Base-by-base conservation (phyloP, 768 basidiomycete genomes). In the Phanerochaete carnosa region DNA sequence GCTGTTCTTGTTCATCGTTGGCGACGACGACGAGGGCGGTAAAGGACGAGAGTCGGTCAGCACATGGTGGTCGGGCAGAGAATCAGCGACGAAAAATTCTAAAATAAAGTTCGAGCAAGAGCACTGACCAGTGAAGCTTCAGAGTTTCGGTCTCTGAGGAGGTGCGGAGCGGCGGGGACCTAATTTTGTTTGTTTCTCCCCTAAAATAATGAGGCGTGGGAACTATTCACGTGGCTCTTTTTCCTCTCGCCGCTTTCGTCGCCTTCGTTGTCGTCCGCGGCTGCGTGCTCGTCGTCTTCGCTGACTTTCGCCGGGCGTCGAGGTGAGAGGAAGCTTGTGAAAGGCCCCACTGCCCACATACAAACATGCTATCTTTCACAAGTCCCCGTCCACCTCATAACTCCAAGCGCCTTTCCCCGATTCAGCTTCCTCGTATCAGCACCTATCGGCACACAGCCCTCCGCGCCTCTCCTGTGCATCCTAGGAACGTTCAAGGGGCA, bases 61-160 rank as follows among this genome's bases (percentile, higher is more conserved):
- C 58, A 68, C 57, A 64, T 64, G 64, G 68, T 64, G 69, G 64
- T 57, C 52, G 64, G 71, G 66, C 70, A 66, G 63, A 57, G 66
- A 43, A 43, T 43, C 39, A 43, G 39, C 39, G 39, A 43, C 39
- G 39, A 71, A 68, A 73, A 69, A 70, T 71, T n/a, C 70, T 67
- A 82, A 80, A 61, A 66, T 86, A 84, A 80, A 84, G 83, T 84
- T 85, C 76, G 76, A 72, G 76, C 79, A 83, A 77, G 85, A 84
- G 39, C 83, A 84, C 87, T 86, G 84, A 80, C 86, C 84, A 79
- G 86, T 85, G 83, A 83, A 82, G 76, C 79, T 77, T 77, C 72
- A 79, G 76, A 81, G 78, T 83, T 81, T 82, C 80, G 84, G 66
- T 55, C 50, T 45, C 43, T 23, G 57, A 58, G 51, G 57, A 37